These are phyloP conservation scores for Plasmodiophora brassicae DNA, from an alignment of 208 protist species.

Conservation along the genomic window DNA sequence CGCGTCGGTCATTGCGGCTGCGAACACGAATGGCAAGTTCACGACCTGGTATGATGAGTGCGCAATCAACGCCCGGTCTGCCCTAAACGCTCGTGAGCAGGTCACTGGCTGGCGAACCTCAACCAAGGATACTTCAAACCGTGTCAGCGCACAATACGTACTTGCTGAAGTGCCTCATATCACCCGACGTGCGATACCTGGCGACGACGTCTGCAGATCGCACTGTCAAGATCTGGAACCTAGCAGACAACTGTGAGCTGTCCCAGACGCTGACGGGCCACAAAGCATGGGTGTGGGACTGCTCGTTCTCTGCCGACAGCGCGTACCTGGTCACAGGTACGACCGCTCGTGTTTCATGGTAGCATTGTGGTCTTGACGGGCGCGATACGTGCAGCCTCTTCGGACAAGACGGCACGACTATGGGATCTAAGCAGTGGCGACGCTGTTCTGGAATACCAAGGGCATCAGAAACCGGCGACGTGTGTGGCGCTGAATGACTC, in stretches of 20 bases:
- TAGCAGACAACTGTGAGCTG: conserved; percentile 47
- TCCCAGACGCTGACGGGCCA: conserved; percentile 57
- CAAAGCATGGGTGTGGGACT: conserved; percentile 79
- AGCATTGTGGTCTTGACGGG: background rate
- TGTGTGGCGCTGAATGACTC: conserved; percentile 52
- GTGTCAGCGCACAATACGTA: conserved; percentile 65
- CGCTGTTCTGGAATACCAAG: conserved; percentile 65
- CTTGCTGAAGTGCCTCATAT: conserved; percentile 65
- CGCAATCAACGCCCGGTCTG: background rate
- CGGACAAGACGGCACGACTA: conserved; percentile 66
- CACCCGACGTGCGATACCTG: conserved; percentile 63
- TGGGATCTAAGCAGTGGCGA: conserved; percentile 72
- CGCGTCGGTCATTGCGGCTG: background rate
- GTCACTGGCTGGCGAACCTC: conserved; percentile 31
- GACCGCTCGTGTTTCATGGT: background rate
- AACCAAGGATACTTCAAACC: background rate
- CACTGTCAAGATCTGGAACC: conserved; percentile 71
- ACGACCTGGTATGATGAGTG: background rate
- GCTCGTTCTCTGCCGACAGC: conserved; percentile 71
- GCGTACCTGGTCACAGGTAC: conserved; percentile 71
- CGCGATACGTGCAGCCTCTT: conserved; percentile 56
- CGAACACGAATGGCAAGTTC: background rate
- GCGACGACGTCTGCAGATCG: conserved; percentile 72
- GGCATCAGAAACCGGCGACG: conserved; percentile 71
- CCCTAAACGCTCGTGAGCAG: conserved; percentile 47